Evolutionary conservation across 1,284 basidiomycete species (phyloP), one percentile per base, ranked within the genome.

Genomic region (Ustilago cynodontis): DNA sequence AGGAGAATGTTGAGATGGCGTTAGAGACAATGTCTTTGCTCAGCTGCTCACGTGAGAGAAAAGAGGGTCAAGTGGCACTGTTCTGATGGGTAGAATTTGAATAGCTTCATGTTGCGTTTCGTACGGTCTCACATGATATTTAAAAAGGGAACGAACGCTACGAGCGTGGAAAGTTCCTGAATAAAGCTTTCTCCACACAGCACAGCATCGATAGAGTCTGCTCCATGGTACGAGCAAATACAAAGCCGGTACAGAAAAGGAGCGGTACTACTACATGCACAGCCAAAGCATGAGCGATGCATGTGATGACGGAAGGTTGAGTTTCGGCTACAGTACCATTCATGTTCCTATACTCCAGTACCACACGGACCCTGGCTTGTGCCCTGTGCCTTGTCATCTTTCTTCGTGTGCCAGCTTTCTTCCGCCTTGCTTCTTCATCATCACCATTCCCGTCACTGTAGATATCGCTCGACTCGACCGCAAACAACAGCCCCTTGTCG

Each of bases 311-410:
- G 20, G 52, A 41, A 16, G 10, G n/a, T n/a, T 33, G 22, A 20
- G 16, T 24, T 53, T 60, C 59, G 50, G 59, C 49, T 53, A 60
- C 11, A 1, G 28, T n/a, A n/a, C n/a, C n/a, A n/a, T n/a, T n/a
- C n/a, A n/a, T n/a, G n/a, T 26, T 16, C 22, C n/a, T 28, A 14
- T 49, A 47, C 6, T 33, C 6, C 31, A 5, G 31, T 11, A 52
- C 20, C 16, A 9, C n/a, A 29, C 31, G 59, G 59, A 60, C 59
- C 59, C 59, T 60, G 59, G 31, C 31, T 33, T 33, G 5, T 11
- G 28, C 50, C n/a, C n/a, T n/a, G n/a, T 31, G 50, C 18, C 14
- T n/a, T 8, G 31, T 52, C n/a, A 29, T 52, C 50, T 33, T 29
- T 29, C 33, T 31, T 7, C 33, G 28, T 31, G n/a, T 20, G 50